Evolutionary conservation across 805 yeast species (phyloP).

Genomic region (Wickerhamomyces subpelliculosus): DNA sequence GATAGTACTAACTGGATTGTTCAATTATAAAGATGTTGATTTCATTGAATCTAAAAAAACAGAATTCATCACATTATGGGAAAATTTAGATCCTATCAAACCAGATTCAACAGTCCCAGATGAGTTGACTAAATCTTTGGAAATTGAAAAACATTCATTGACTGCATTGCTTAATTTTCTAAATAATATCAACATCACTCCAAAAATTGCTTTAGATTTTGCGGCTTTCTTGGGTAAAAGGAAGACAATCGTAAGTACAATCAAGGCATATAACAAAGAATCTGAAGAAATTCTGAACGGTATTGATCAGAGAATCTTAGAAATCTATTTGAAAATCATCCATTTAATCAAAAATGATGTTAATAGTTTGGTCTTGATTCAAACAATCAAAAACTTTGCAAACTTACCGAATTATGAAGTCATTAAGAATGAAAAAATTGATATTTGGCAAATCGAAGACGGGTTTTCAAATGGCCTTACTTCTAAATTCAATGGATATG

Average conservation of each 20-base stretch:
- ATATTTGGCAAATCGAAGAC: slow-evolving; percentile 22
- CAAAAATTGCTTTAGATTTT: slow-evolving; percentile 41
- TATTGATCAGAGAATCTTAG: slow-evolving; percentile 38
- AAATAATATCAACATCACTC: slow-evolving; percentile 31
- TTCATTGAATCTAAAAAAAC: slow-evolving; percentile 49
- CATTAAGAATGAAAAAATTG: slow-evolving; percentile 12
- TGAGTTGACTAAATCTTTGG: slow-evolving; percentile 33
- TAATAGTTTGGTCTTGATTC: slow-evolving; percentile 25
- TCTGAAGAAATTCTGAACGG: slow-evolving; percentile 25
- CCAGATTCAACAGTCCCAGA: slow-evolving; percentile 32
- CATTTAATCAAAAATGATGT: slow-evolving; percentile 14
- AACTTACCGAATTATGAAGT: slow-evolving; percentile 24
- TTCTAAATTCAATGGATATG: slow-evolving; percentile 33
- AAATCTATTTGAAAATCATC: slow-evolving; percentile 34
- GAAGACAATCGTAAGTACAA: slow-evolving; percentile 10
- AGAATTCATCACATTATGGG: slow-evolving; percentile 61
- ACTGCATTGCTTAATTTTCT: slow-evolving; percentile 50
- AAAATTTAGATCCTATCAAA: slow-evolving; percentile 45
- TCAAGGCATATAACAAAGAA: slow-evolving; percentile 17
- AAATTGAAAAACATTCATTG: slow-evolving; percentile 51
- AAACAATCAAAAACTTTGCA: slow-evolving; percentile 35
- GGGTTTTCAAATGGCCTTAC: slow-evolving; percentile 48
- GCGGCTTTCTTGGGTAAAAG: slow-evolving; percentile 24
- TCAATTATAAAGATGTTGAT: slow-evolving; percentile 47
- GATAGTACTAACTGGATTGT: slow-evolving; percentile 56